phyloP scores from a whole-genome alignment of 225 moss, liverwort and hornwort genomes.

The Bryoerythrophyllum caledonicum region DNA sequence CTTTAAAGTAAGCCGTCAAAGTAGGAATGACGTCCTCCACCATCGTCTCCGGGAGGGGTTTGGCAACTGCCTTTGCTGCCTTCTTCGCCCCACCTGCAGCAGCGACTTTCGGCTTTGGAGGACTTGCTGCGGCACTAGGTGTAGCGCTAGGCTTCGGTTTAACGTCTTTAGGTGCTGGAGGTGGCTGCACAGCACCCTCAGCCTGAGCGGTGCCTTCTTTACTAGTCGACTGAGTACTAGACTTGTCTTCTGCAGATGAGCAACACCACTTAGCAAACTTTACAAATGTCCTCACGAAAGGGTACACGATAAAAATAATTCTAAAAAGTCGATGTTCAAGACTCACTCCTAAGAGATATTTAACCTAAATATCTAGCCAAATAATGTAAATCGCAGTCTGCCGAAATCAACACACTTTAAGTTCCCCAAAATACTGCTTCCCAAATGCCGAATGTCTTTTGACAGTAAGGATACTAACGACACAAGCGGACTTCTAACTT shows the following conservation, averaged over 20 bases:
- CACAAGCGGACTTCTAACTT: too few relatives aligned
- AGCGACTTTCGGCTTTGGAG: constrained; percentile 46
- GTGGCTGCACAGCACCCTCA: constrained; percentile 37
- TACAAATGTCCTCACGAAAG: background rate
- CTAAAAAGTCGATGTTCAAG: too few relatives aligned
- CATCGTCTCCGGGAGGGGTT: constrained; percentile 68
- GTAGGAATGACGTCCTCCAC: constrained; percentile 70
- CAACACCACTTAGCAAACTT: constrained; percentile 9
- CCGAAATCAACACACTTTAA: background rate
- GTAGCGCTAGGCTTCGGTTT: constrained; percentile 29
- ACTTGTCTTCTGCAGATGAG: constrained; percentile 35
- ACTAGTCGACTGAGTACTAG: constrained; percentile 26
- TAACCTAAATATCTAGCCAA: too few relatives aligned
- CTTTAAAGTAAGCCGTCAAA: constrained; percentile 45
- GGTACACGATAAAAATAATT: too few relatives aligned
- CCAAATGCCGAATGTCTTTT: too few relatives aligned
- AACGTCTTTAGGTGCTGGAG: constrained; percentile 30
- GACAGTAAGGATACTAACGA: too few relatives aligned
- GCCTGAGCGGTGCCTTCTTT: constrained; percentile 28
- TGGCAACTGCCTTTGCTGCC: constrained; percentile 46
- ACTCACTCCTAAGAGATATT: too few relatives aligned
- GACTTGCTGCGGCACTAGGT: constrained; percentile 28
- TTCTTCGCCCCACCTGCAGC: constrained; percentile 51
- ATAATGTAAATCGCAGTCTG: background rate
- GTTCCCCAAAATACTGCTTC: constrained; percentile 7